phyloP scores from a whole-genome alignment of 768 basidiomycete genomes.

The Asterophora lycoperdoides region DNA sequence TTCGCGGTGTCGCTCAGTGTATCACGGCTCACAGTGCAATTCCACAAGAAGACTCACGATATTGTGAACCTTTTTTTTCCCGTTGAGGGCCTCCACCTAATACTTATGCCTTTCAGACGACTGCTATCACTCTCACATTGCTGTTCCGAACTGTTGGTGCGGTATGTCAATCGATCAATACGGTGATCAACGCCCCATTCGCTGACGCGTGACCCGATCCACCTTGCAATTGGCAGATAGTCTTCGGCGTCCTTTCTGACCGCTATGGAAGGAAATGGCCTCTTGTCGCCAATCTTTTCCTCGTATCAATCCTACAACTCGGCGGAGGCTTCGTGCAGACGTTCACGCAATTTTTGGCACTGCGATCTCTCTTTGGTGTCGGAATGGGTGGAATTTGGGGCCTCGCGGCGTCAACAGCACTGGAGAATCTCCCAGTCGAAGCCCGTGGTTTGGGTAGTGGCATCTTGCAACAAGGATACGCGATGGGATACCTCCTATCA shows the following conservation, averaged over 20 bases:
- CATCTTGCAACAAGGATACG: constrained; percentile 86
- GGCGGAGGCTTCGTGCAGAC: constrained; percentile 78
- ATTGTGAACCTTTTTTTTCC: constrained; percentile 33
- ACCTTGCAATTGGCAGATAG: constrained; percentile 44
- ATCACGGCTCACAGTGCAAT: constrained; percentile 42
- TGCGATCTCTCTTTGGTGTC: constrained; percentile 80
- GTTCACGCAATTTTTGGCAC: constrained; percentile 73
- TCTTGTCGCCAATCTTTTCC: constrained; percentile 66
- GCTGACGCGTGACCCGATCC: background rate
- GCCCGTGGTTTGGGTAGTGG: constrained; percentile 83
- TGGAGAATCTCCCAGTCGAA: constrained; percentile 87
- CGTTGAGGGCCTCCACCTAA: background rate
- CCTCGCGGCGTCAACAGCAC: constrained; percentile 70
- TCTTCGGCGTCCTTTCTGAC: constrained; percentile 85
- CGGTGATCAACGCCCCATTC: constrained; percentile 15
- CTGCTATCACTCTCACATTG: constrained; percentile 86
- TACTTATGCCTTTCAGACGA: constrained; percentile 39
- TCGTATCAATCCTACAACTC: constrained; percentile 71
- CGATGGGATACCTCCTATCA: constrained; percentile 78
- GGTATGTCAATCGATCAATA: constrained; percentile 28
- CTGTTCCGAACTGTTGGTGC: constrained; percentile 85
- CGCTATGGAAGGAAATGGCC: constrained; percentile 95
- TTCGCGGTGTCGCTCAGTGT: constrained; percentile 71
- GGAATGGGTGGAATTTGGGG: constrained; percentile 93
- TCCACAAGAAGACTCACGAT: constrained; percentile 33